Evolutionary conservation across 306 rosid genomes (phyloP).

Genomic region (Cicer cuneatum): DNA sequence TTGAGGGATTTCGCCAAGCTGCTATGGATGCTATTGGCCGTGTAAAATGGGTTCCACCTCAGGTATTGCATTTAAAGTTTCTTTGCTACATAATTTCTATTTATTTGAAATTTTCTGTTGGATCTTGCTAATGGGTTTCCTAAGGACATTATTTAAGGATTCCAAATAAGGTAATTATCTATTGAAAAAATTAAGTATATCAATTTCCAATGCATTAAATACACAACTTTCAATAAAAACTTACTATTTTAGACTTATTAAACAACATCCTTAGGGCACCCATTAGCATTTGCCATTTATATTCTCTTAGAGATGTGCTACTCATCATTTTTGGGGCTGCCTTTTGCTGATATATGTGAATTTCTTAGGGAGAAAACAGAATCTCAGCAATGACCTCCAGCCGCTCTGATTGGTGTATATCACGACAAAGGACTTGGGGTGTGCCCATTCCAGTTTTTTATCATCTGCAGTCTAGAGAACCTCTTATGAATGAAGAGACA

Average conservation of each 20-base stretch:
- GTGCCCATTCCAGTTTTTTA: constrained; percentile 99
- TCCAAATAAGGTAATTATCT: too few relatives aligned
- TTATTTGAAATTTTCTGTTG: constrained; percentile 5
- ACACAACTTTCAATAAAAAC: too few relatives aligned
- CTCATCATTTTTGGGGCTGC: constrained; percentile 30
- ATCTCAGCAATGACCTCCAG: constrained; percentile 89
- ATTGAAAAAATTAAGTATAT: too few relatives aligned
- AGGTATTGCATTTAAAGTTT: constrained; percentile 63
- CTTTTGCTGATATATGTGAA: constrained; percentile 38
- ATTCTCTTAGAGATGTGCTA: constrained; percentile 26
- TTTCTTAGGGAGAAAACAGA: constrained; percentile 90
- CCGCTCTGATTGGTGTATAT: constrained; percentile 98
- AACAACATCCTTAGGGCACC: too few relatives aligned
- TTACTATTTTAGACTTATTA: too few relatives aligned
- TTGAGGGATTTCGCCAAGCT: constrained; percentile 88
- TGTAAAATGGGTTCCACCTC: constrained; percentile 93
- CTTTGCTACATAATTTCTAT: constrained; percentile 22
- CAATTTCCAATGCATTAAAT: too few relatives aligned
- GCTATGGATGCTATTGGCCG: constrained; percentile 81
- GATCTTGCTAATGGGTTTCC: too few relatives aligned
- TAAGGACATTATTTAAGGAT: too few relatives aligned
- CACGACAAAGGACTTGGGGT: constrained; percentile 99
- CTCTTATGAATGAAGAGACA: constrained; percentile 93
- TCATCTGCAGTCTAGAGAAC: constrained; percentile 80
- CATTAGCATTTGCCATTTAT: not conserved